Evolutionary conservation across 163 green algal genomes (phyloP).

Genomic region (Scenedesmus sp.): DNA sequence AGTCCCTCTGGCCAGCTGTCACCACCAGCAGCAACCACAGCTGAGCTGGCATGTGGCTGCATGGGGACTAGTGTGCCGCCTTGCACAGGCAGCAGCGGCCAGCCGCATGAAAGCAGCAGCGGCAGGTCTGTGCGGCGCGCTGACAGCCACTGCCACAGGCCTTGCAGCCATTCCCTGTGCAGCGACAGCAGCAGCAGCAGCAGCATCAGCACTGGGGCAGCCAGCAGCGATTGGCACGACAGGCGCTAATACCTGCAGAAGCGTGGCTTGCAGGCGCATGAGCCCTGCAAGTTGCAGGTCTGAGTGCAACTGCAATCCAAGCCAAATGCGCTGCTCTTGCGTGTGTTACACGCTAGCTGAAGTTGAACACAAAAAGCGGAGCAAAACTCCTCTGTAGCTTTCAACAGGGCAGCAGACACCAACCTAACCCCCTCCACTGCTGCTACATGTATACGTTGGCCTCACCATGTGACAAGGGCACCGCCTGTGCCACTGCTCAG

Average conservation of each 20-base stretch:
- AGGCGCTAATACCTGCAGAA: no score
- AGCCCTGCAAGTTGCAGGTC: not conserved
- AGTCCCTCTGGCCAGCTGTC: slow-evolving; percentile 44
- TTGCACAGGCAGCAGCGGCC: slow-evolving; percentile 66
- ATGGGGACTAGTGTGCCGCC: slow-evolving; percentile 51
- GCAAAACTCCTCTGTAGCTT: no score
- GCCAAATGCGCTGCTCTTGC: no score
- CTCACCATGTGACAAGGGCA: slow-evolving; percentile 19
- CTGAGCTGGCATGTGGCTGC: not conserved
- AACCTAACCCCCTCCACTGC: not conserved
- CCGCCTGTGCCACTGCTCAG: not conserved
- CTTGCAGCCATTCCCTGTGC: slow-evolving; percentile 62
- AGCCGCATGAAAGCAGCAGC: slow-evolving; percentile 49
- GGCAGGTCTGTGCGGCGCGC: not conserved
- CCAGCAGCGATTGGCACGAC: no score
- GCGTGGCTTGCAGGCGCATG: not conserved
- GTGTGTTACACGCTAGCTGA: no score
- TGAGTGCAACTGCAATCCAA: no score
- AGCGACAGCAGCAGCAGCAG: not conserved
- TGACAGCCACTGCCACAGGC: slow-evolving; percentile 66
- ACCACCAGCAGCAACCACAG: slow-evolving; percentile 10
- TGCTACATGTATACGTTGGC: not conserved
- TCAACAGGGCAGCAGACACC: no score
- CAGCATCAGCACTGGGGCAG: not conserved
- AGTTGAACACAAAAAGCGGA: no score